Conservation (phyloP, 192 early-diverging fungal genomes). For the Pilaira anomala region DNA sequence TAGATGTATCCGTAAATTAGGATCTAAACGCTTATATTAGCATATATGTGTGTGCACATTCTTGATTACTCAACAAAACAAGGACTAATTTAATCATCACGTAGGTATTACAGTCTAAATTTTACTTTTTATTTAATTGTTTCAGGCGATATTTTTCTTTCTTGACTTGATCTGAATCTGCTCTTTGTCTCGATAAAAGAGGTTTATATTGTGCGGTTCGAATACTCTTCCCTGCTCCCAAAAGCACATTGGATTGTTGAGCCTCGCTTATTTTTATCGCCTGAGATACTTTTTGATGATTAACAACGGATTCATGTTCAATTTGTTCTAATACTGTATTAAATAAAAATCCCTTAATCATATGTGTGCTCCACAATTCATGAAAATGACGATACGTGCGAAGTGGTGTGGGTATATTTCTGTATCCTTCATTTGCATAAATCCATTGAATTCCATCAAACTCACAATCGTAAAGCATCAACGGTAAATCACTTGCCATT, state of each 20-base stretch:
- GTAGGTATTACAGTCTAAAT: neutral
- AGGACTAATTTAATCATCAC: too few species aligned
- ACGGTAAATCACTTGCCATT: constrained; percentile 86
- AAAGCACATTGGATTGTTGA: neutral
- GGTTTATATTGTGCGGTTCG: constrained; percentile 17
- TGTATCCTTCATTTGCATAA: constrained; percentile 35
- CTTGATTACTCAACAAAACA: too few species aligned
- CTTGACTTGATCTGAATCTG: constrained; percentile 31
- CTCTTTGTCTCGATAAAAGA: constrained; percentile 17
- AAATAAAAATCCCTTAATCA: constrained; percentile 45
- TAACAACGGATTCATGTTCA: neutral
- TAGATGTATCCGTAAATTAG: too few species aligned
- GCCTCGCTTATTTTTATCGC: neutral
- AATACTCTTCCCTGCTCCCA: constrained; percentile 19
- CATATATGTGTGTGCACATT: too few species aligned
- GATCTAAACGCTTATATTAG: too few species aligned
- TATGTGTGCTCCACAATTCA: constrained; percentile 45
- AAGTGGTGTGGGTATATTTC: constrained; percentile 29
- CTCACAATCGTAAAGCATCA: constrained; percentile 85
- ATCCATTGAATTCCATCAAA: constrained; percentile 67
- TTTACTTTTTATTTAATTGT: constrained; percentile 4
- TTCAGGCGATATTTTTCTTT: constrained; percentile 34
- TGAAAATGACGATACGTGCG: constrained; percentile 46
- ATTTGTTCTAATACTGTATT: constrained; percentile 28
- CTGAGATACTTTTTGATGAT: too few species aligned